These are phyloP conservation scores for Favolaschia claudopus DNA, from an alignment of 768 basidiomycete genomes.

Conservation along the genomic window DNA sequence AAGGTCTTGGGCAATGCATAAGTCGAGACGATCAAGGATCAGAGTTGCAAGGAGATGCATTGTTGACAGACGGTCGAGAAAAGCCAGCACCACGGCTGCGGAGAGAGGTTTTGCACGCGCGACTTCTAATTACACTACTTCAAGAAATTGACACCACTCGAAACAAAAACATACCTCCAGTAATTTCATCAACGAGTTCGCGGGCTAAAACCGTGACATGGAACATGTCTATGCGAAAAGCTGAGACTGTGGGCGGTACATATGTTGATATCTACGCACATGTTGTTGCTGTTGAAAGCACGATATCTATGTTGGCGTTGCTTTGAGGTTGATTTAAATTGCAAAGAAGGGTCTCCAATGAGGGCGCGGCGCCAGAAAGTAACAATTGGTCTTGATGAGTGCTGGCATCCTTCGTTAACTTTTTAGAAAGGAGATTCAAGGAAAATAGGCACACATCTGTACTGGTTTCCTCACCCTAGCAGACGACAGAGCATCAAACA, in stretches of 20 bases:
- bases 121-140: background rate
- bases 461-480: background rate
- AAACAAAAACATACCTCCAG: slow-evolving; percentile 6
- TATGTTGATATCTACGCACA: background rate
- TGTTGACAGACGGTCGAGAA: background rate
- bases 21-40: background rate
- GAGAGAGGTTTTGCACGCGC: background rate
- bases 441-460: background rate
- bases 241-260: too few relatives aligned
- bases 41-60: background rate
- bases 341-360: background rate
- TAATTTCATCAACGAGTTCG: background rate
- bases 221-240: background rate
- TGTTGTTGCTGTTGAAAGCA: background rate
- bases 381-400: slow-evolving; percentile 8
- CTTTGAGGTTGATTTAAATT: background rate
- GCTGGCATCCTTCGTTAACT: background rate
- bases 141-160: background rate
- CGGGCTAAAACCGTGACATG: slow-evolving; percentile 3
- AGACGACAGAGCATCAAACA: slow-evolving; percentile 3
- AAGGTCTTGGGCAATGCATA: background rate
- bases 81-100: background rate
- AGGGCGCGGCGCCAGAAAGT: slow-evolving; percentile 5
- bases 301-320: background rate
- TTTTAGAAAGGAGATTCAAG: background rate